Evolutionary conservation across 257 asterid species (phyloP), one percentile per base, ranked within the genome.

Genomic region (Solanum virginianum): DNA sequence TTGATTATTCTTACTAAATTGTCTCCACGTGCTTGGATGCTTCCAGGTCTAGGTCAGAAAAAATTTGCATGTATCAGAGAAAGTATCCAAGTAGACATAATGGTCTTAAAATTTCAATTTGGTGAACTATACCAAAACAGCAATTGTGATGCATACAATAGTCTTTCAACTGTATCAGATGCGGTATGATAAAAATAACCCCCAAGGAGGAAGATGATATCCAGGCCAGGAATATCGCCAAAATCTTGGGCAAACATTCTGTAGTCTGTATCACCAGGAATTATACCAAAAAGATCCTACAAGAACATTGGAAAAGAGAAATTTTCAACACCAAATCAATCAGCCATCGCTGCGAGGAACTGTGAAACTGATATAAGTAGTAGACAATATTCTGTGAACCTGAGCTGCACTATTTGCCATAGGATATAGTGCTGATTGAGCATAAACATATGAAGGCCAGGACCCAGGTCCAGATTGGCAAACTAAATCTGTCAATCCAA

Each of bases 391-490:
- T 57, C 65, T 62, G 49, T 29, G 47, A 87, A 97, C 99, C 98
- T 97, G 99, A 88, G 99, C 97, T 79, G 98, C 98, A 88, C 99
- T 95, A 90, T 92, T 95, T 80, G 94, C 98, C 98, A 95, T 95
- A 66, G 98, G 98, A 94, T 95, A 88, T 80, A 92, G 83, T 85
- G 97, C 99, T 71, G 98, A 90, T 86, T 93, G 92, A 77, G 98
- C 94, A 94, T 97, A 97, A 68, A 95, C 88, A 84, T 84, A 83
- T 62, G 98, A 90, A 87, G 99, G 98, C 99, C 98, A 97, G 85
- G 98, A 90, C 81, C 98, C 98, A n/a, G 98, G 98, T 89, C 99
- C 99, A 91, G 99, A 95, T 89, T 95, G 99, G 90, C 98, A 95
- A 70, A 97, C 98, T 85, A 97, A 86, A 91, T 97, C 99, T 96